A percentile compares a stretch with the other conserved stretches of the same genome.
Evolutionary conservation across 257 asterid species (phyloP).

Genomic region (Jasminum sambac): DNA sequence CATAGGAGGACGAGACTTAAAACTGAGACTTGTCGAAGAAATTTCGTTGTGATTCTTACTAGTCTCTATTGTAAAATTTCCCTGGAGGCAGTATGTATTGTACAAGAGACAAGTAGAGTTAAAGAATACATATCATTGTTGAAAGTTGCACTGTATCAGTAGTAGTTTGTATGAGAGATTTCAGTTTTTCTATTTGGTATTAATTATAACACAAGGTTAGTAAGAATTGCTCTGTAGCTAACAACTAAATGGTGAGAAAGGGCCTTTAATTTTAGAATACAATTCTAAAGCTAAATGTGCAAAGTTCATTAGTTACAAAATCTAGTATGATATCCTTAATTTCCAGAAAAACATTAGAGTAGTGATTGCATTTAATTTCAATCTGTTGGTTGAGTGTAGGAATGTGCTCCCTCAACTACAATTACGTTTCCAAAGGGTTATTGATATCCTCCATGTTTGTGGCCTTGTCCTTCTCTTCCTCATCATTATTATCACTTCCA

Average conservation of each 20-base stretch:
- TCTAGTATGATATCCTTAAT: slow-evolving; percentile 59
- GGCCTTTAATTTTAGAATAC: too few relatives aligned
- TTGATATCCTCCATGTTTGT: slow-evolving; percentile 29
- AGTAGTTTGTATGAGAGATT: too few relatives aligned
- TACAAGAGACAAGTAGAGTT: neutral
- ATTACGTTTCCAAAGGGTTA: slow-evolving; percentile 27
- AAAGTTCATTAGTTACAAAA: slow-evolving; percentile 41
- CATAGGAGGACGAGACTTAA: neutral
- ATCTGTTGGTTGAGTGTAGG: slow-evolving; percentile 58
- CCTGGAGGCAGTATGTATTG: slow-evolving; percentile 17
- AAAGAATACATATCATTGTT: too few relatives aligned
- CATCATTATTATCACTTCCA: slow-evolving; percentile 13
- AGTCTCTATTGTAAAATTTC: neutral
- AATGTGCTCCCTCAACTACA: slow-evolving; percentile 54
- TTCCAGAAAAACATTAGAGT: slow-evolving; percentile 41
- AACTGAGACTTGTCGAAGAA: slow-evolving; percentile 4
- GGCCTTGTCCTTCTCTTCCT: too few relatives aligned
- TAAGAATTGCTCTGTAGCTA: too few relatives aligned
- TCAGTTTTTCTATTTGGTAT: too few relatives aligned
- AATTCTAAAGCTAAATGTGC: too few relatives aligned
- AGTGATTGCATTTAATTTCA: slow-evolving; percentile 58
- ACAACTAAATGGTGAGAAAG: too few relatives aligned
- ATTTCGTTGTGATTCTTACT: neutral
- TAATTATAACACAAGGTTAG: too few relatives aligned
- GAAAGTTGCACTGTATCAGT: too few relatives aligned